phyloP scores from a whole-genome alignment of 2,329 filamentous ascomycete species.

The Curvularia eragrostidis region DNA sequence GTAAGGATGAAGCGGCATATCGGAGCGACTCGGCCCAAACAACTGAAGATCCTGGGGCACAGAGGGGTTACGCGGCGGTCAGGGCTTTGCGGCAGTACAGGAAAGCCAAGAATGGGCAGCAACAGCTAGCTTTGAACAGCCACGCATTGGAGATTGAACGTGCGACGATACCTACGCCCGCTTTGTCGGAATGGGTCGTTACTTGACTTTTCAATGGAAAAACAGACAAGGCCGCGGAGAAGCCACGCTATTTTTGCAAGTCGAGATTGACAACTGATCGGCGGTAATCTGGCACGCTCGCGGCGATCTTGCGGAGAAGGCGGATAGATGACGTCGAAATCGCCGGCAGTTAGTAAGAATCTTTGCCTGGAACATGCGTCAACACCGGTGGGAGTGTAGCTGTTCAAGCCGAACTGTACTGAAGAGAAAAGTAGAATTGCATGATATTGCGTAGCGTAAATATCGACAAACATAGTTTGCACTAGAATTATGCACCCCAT shows the following conservation, averaged over 20 bases:
- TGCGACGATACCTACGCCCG: not conserved
- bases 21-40: not conserved
- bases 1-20: not conserved
- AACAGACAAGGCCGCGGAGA: not conserved
- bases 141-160: not conserved
- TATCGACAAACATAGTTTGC: not conserved
- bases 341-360: not conserved
- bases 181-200: no score
- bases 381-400: not conserved
- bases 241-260: not conserved
- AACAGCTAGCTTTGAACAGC: not conserved
- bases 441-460: not conserved
- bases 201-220: no score
- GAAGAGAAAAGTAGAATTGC: not conserved
- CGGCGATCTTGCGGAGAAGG: not conserved
- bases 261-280: not conserved
- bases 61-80: conserved; percentile 7
- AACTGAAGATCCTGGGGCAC: not conserved
- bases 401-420: not conserved
- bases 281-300: not conserved
- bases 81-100: not conserved
- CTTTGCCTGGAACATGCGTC: not conserved
- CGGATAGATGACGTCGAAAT: not conserved
- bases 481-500: not conserved
- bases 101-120: conserved; percentile 1